Evolutionary conservation across 192 early-diverging fungal species (phyloP).

Genomic region (Geosiphon pyriformis): DNA sequence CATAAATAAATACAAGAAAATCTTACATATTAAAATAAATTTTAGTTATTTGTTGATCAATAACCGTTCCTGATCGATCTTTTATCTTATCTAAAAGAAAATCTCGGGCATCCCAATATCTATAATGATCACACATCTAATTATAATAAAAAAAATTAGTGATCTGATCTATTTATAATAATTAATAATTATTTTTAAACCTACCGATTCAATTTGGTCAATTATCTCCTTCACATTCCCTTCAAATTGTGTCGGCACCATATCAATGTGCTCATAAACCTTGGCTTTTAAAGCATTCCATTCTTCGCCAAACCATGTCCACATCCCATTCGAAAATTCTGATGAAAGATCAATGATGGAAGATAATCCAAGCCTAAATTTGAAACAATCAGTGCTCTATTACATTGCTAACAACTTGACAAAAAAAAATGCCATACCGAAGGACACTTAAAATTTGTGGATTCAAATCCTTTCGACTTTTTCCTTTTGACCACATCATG

Average conservation of each 20-base stretch:
- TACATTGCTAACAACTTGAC: background rate
- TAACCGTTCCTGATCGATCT: conserved; percentile 4
- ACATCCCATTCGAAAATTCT: conserved; percentile 23
- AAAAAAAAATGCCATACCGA: conserved; percentile 5
- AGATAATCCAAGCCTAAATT: conserved; percentile 20
- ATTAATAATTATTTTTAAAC: conserved; percentile 4
- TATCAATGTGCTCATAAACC: background rate
- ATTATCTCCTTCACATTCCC: conserved; percentile 3
- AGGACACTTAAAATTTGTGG: background rate
- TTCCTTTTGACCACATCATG: background rate
- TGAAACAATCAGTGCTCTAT: background rate
- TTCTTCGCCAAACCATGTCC: conserved; percentile 17
- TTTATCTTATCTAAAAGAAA: background rate
- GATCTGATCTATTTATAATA: conserved; percentile 3
- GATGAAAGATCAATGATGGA: conserved; percentile 25
- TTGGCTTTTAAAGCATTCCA: conserved; percentile 9
- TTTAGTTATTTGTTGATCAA: conserved; percentile 11
- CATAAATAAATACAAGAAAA: background rate
- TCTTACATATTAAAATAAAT: conserved; percentile 22
- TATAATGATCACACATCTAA: conserved; percentile 7
- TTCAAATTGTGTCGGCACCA: conserved; percentile 9
- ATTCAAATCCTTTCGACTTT: background rate
- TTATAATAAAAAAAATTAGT: conserved; percentile 2
- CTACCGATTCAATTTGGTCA: conserved; percentile 11
- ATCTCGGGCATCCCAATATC: conserved; percentile 14